Evolutionary conservation across 371 early-diverging fungal species (phyloP), one percentile per base, ranked within the genome.

Genomic region (Choanephora cucurbitarum): DNA sequence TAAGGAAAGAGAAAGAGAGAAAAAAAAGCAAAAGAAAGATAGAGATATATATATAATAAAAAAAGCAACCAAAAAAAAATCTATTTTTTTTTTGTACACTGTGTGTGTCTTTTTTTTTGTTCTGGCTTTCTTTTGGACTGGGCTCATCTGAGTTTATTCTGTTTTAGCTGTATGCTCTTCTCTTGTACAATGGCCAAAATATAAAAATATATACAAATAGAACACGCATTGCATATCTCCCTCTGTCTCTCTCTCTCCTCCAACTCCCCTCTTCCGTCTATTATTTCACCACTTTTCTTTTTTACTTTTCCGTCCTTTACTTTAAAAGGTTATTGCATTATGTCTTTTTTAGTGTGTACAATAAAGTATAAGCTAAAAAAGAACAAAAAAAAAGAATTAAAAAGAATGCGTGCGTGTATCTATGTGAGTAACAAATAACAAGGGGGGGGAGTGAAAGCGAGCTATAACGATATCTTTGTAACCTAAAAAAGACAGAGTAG

Each of bases 91-190:
- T 14, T 11, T 37, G n/a, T n/a, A n/a, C n/a, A n/a, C 14, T 37
- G 3, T 14, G 4, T 37, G 9, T 37, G 2, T 37, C 37, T 45
- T 14, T 37, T 11, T 37, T 37, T 37, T 37, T 37, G 11, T 37
- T 45, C 14, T 14, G 11, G 11, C 9, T 37, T 21, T 39, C 19
- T 55, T 43, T 48, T 62, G 67, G 62, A 67, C 62, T 67, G 67
- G 67, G 62, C 58, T 58, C 59, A 47, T 46, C 57, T 62, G 58
- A 47, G 51, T 51, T 58, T 66, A 11, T 55, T 49, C 22, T 14
- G 1, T 37, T 37, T 37, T 37, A 42, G 31, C 23, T 40, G 32
- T 39, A 41, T 47, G 37, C 32, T 55, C 28, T 55, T 55, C 13
- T 58, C 13, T 58, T 45, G 57, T 57, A 57, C 57, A 52, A 53